Evolutionary conservation across 176 grass and related monocot species (phyloP), one percentile per base, ranked within the genome.

Genomic region (Phoenix roebelenii): DNA sequence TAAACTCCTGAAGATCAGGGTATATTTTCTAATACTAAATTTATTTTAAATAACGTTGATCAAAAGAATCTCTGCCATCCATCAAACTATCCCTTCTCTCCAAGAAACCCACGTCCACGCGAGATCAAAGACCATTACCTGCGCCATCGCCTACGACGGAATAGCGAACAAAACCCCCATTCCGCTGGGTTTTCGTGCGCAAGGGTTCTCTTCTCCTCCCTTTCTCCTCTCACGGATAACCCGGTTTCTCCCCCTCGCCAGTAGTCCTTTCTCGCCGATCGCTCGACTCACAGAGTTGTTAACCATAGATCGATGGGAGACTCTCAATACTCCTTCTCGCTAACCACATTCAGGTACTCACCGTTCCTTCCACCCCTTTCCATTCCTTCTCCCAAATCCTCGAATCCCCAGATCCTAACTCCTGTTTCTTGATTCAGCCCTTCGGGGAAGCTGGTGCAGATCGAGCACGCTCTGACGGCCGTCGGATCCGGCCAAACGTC

Each of bases 401-500:
- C 35, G 35, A 39, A 39, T 39, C 35, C 35, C 9, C 35, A 10
- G 7, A 39, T 39, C 35, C 35, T 39, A 39, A 39, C 35, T 39
- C 35, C 35, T 30, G 35, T 12, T 39, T 39, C 35, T 39, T 39
- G 39, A 67, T 68, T 66, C 78, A 92, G 93, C 66, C 93, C 93
- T 3, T 92, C 93, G 14, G 87, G 93, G 56, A 98, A 98, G 76
- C 79, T 92, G 61, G 93, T 98, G 57, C 87, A 98, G 76, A 98
- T 92, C 75, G 87, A 92, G 67, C 93, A 98, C 68, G 93, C 93
- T 17, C 84, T 98, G 49, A 91, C 67, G 56, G 87, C 93, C 2
- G 93, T 98, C 23, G 87, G 87, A 85, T 92, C 87, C 57, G 93
- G 93, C 51, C 93, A 98, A 75, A 98, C 93, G 5, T 98, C 93